Evolutionary conservation across 1,284 basidiomycete genomes (phyloP), one percentile per base, ranked within the genome.

Genomic region (Trichosporon ovoides): DNA sequence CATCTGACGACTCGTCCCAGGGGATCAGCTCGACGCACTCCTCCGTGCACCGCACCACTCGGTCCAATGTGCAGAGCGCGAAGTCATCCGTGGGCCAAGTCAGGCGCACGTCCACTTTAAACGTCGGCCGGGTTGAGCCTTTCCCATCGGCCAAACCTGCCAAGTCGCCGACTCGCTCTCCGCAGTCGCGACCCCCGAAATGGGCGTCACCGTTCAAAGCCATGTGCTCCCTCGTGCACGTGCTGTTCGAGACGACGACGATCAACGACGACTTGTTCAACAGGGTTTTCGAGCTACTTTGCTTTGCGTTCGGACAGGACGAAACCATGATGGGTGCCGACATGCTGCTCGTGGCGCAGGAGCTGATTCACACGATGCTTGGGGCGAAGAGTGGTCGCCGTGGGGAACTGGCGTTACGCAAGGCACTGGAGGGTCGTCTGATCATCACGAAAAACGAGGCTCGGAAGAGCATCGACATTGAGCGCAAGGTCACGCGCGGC

Each of bases 261-360:
- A 53, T 75, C 19, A 61, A 67, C 16, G 67, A 71, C 38, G 66
- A 69, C 28, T 57, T 68, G 10, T 72, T 74, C 55, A 60, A 69
- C 57, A 63, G 69, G 22, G 62, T 72, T 24, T 65, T 75, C 22
- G 68, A 66, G 36, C 63, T 73, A 18, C 55, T 71, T 1, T 71
- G 67, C 52, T 62, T 73, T n/a, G 67, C 63, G 10, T 69, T 68
- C 35, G 71, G 71, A 1, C 69, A 71, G 60, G 68, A 70, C 46
- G 65, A 67, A n/a, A 52, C 57, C 9, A 55, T 66, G 50, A 55
- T 61, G 22, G 57, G 64, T 0, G 64, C 67, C 1, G 65, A 67
- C 18, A 53, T 57, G 12, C 52, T 66, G 50, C 55, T 61, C 20
- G 57, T 62, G 0, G 64, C 66, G 2, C 60, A 64, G 31, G 62